A percentile compares a stretch with the other conserved stretches of the same genome.
Evolutionary conservation across 352 stramenopile genomes (phyloP).

Genomic region (Phytophthora quininea): DNA sequence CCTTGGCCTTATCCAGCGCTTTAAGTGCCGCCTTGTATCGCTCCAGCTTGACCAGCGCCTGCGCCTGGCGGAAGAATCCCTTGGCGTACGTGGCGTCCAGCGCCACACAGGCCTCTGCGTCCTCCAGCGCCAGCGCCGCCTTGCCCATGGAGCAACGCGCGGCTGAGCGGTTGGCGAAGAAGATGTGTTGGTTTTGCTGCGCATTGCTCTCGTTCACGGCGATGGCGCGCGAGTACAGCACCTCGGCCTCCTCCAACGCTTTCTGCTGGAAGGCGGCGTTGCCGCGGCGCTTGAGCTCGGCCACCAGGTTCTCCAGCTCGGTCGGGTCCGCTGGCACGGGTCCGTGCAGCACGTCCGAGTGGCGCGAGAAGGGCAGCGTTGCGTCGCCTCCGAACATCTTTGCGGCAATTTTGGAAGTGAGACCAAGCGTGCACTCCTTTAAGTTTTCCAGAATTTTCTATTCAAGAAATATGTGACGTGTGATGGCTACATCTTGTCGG

Average conservation of each 20-base stretch:
- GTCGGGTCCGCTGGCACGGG: constrained; percentile 49
- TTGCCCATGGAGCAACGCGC: constrained; percentile 87
- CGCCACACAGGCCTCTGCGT: constrained; percentile 71
- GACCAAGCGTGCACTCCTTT: too few species aligned
- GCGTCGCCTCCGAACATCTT: constrained; percentile 73
- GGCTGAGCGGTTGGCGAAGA: constrained; percentile 90
- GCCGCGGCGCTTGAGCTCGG: constrained; percentile 88
- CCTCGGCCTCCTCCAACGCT: constrained; percentile 91
- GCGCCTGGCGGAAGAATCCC: constrained; percentile 84
- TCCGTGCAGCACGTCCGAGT: constrained; percentile 82
- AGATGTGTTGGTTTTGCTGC: constrained; percentile 79
- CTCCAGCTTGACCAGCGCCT: constrained; percentile 75
- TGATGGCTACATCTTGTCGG: background rate
- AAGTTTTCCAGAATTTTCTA: constrained; percentile 1
- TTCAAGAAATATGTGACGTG: constrained; percentile 2
- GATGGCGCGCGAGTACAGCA: constrained; percentile 97
- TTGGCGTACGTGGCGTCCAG: constrained; percentile 76
- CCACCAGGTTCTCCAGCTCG: constrained; percentile 69
- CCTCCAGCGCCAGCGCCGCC: constrained; percentile 56
- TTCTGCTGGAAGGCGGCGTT: constrained; percentile 90
- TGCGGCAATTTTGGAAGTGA: too few species aligned
- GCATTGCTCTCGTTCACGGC: constrained; percentile 68
- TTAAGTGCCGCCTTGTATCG: constrained; percentile 69
- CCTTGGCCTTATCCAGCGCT: constrained; percentile 66
- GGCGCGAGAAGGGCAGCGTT: constrained; percentile 75